Base-by-base conservation (phyloP, 2,329 filamentous ascomycete species). In the Beauveria scarabaeidicola region DNA sequence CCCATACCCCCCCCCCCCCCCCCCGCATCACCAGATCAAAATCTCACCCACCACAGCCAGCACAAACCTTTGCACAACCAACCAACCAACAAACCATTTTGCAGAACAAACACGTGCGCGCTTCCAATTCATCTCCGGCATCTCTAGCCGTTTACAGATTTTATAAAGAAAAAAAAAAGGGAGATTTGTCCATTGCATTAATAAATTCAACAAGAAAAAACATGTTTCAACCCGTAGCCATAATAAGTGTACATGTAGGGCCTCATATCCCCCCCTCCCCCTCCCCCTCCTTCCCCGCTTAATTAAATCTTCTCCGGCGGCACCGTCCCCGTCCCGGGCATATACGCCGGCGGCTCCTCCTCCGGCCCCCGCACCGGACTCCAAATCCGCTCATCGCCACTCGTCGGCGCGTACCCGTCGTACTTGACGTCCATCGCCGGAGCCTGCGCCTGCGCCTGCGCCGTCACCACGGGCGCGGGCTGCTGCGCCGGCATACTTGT, bases 241-340 rank as follows among this genome's bases (percentile, higher is more conserved):
- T 51, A 21, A n/a, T n/a, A n/a, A n/a, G 47, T 51, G n/a, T 36
- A 21, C 47, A 51, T 11, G 1, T 29, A 21, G 13, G 5, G 10
- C 32, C 10, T 36, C 32, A 36, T 36, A 13, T 5, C 1, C 29
- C 29, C 5, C 32, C 10, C n/a, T n/a, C n/a, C n/a, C 41, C 21
- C 15, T 41, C 38, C 44, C 44, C 21, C 44, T 11, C n/a, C 21
- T 4, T 4, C 11, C 15, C 17, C 17, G 23, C 32, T 23, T 41
- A 57, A 32, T 23, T 41, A 57, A 32, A 57, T 57, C 54, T 57
- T 57, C 46, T 41, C 44, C 17, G 44, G 43, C 10, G 44, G 54
- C 17, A 46, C 44, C 8, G 54, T 29, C 44, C 41, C 21, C 7
- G 54, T 21, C 21, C 44, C 54, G 5, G 32, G 44, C 46, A 57